Evolutionary conservation across 306 rosid species (phyloP).

Genomic region (Rosa persica): DNA sequence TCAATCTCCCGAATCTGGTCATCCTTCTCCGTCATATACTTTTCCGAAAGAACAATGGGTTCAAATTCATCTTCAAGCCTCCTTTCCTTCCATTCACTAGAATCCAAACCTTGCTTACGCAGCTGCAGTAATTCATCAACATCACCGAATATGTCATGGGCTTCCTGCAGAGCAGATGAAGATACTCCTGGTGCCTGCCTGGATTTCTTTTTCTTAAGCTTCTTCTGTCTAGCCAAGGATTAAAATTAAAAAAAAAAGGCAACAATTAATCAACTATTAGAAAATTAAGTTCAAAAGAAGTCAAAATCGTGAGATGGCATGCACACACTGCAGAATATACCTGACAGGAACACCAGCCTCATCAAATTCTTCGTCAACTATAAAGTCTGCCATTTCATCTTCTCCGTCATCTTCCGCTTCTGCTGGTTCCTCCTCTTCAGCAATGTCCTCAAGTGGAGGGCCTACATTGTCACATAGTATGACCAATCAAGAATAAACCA

Average conservation of each 20-base stretch:
- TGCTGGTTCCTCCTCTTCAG: conserved; percentile 86
- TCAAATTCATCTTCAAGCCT: conserved; percentile 96
- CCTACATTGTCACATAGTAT: conserved; percentile 36
- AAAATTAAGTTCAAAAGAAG: background rate
- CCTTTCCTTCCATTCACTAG: conserved; percentile 60
- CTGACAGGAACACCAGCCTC: conserved; percentile 77
- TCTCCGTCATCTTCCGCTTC: conserved; percentile 95
- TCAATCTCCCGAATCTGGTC: conserved; percentile 77
- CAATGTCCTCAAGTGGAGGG: conserved; percentile 83
- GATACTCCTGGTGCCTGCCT: conserved; percentile 85
- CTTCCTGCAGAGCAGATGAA: conserved; percentile 89
- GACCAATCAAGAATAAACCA: conserved; percentile 22
- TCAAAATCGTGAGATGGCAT: background rate
- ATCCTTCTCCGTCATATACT: conserved; percentile 91
- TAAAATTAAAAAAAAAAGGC: background rate
- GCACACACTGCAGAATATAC: conserved; percentile 31
- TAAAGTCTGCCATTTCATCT: conserved; percentile 99
- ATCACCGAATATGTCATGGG: conserved; percentile 94
- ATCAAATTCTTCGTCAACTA: conserved; percentile 88
- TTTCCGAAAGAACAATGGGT: conserved; percentile 78
- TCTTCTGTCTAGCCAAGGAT: conserved; percentile 48
- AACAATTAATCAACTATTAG: background rate
- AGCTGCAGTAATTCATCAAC: conserved; percentile 65
- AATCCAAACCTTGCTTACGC: conserved; percentile 59
- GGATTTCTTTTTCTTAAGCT: conserved; percentile 54